Base-by-base conservation (phyloP, 2,329 filamentous ascomycete species). In the Aspergillus jensenii region DNA sequence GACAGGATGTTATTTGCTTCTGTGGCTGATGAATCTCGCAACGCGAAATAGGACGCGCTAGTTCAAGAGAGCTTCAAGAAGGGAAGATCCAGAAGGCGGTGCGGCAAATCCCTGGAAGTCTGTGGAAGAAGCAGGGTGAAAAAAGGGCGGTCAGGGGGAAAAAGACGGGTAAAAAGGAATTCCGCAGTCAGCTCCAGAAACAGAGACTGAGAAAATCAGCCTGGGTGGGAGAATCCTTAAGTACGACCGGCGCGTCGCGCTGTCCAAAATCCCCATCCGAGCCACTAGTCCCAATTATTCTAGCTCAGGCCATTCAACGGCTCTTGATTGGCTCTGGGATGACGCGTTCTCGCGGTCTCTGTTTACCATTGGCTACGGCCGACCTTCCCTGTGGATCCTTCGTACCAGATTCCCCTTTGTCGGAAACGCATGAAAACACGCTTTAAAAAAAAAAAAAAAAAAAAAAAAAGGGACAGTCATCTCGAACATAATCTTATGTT, bases 171-270 rank as follows among this genome's bases (percentile, higher is more conserved):
- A 61, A 55, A 52, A 47, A 59, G 55, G 57, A 56, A 62, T 61
- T 65, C 63, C 63, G 67, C 67, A 62, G 63, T 67, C 66, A 68
- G 66, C 65, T 71, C 67, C 70, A 71, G 69, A 72, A 72, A 71
- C 67, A 72, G 69, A 72, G 66, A 66, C 65, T 69, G 68, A 69
- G 68, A 66, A 71, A 74, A 66, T 68, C 68, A 66, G 69, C 70
- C 68, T 70, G 72, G 72, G 70, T 73, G 71, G 68, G 68, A 73
- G 72, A 74, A 74, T 73, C 67, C 72, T 75, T 75, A 75, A 75
- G 72, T 75, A 75, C 68, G 72, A 69, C 65, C 68, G 68, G 62
- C 67, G 65, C 62, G 62, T 68, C 68, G 67, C 67, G 66, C 67
- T 68, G 33, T 31, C 14, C 33, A 55, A 48, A 55, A 73, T 67